Conservation (phyloP, 345 rosid genomes). For the Ceriops tagal region DNA sequence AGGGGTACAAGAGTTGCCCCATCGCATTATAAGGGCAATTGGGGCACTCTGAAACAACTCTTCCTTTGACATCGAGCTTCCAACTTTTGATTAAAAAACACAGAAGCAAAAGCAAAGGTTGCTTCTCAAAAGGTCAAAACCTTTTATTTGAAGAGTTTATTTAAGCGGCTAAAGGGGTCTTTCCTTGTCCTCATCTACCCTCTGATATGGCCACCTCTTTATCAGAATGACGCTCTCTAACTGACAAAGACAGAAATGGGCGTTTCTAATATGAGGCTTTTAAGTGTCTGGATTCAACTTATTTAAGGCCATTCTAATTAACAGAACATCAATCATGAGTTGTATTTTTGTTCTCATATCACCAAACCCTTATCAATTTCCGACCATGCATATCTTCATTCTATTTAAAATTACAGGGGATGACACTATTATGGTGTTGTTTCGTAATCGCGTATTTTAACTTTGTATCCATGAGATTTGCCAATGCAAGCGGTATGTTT, state of each 20-base stretch:
- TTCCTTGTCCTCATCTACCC: too few species aligned
- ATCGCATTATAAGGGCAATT: background rate
- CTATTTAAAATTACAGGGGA: too few species aligned
- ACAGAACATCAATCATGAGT: background rate
- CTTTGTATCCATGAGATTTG: too few species aligned
- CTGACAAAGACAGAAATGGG: too few species aligned
- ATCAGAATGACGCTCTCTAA: too few species aligned
- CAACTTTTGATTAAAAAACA: background rate
- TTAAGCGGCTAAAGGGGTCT: too few species aligned
- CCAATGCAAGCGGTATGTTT: too few species aligned
- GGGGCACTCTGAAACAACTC: conserved; percentile 10
- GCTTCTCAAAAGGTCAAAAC: conserved; percentile 13
- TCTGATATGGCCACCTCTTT: too few species aligned
- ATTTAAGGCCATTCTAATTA: background rate
- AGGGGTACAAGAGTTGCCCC: conserved; percentile 4
- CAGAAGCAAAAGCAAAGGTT: conserved; percentile 11
- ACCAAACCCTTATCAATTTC: background rate
- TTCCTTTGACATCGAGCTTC: conserved; percentile 5
- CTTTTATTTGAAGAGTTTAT: background rate
- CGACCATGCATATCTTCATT: background rate
- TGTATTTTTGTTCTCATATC: background rate
- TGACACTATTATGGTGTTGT: background rate
- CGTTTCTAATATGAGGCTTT: too few species aligned
- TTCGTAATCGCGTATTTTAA: background rate
- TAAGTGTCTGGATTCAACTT: background rate